Evolutionary conservation across 306 rosid genomes (phyloP).

Genomic region (Aeschynomene evenia): DNA sequence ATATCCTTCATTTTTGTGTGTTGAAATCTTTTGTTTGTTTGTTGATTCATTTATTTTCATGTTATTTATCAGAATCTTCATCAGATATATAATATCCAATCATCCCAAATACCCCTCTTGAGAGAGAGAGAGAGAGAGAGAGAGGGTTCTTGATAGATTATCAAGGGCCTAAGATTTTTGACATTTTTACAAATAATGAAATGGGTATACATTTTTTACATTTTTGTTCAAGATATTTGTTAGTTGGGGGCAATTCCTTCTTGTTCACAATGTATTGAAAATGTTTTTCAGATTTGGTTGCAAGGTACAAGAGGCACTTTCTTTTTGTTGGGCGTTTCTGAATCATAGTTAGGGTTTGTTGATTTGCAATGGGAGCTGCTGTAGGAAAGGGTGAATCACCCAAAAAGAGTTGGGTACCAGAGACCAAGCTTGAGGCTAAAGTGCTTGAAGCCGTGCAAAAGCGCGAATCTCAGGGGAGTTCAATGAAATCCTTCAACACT

Average conservation of each 20-base stretch:
- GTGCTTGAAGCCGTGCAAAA: constrained; percentile 76
- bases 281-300: not conserved
- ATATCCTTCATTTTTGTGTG: not conserved
- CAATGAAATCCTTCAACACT: constrained; percentile 73
- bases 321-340: too few relatives aligned
- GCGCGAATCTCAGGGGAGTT: constrained; percentile 64
- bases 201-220: not conserved
- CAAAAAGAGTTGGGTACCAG: constrained; percentile 37
- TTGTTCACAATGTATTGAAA: not conserved
- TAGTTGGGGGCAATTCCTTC: not conserved
- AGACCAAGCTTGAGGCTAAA: constrained; percentile 76
- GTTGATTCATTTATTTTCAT: constrained; percentile 24
- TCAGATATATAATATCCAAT: too few relatives aligned
- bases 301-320: constrained; percentile 27
- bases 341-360: constrained; percentile 26
- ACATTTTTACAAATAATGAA: not conserved
- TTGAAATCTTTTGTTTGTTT: not conserved
- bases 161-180: not conserved
- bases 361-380: constrained; percentile 65
- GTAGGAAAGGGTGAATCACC: constrained; percentile 52
- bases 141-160: not conserved
- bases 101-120: too few relatives aligned
- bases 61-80: too few relatives aligned
- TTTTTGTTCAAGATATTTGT: not conserved
- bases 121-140: not conserved